Evolutionary conservation across 495 filamentous ascomycete genomes (phyloP), one percentile per base, ranked within the genome.

Genomic region (Aspergillus affinis): DNA sequence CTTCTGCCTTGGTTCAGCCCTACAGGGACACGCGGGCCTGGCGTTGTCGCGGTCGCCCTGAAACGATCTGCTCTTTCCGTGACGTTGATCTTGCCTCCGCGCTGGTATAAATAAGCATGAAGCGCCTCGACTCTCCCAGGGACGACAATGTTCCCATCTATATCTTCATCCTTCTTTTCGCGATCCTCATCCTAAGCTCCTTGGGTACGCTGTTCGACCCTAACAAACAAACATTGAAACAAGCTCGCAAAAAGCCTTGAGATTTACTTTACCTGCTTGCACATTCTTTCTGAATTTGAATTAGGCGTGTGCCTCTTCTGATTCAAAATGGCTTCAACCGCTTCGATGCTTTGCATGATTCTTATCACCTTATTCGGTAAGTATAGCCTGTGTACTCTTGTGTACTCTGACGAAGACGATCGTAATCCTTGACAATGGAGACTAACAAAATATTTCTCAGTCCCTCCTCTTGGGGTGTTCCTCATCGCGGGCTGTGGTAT

Each of bases 381-480:
- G 81, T 74, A 44, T 32, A 32, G 26, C 47, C 54, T 17, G 15
- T 55, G 0, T 13, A 45, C 45, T n/a, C n/a, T n/a, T n/a, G n/a
- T n/a, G n/a, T n/a, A n/a, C n/a, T n/a, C n/a, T 46, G 9, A 13
- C 6, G 32, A 30, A n/a, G 58, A 4, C 30, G 10, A 6, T 29
- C 21, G 0, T 6, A 2, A n/a, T 20, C 9, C 6, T 26, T 19
- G 13, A n/a, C 7, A 19, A 30, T 49, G 9, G 15, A 15, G 7
- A 4, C 21, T 57, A 18, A 36, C 27, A 52, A 10, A 20, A 26
- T 9, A 6, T 30, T n/a, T 13, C 30, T 7, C 48, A 88, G 86
- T 88, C 20, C 86, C 86, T 29, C 86, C 86, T 10, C 67, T 88
- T 41, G 86, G 85, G 47, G 85, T 89, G 58, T 84, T 83, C 66